Percentiles rank a stretch among this genome's conserved stretches.
Conservation (phyloP, 2,329 filamentous ascomycete species). For the Colletotrichum horii region DNA sequence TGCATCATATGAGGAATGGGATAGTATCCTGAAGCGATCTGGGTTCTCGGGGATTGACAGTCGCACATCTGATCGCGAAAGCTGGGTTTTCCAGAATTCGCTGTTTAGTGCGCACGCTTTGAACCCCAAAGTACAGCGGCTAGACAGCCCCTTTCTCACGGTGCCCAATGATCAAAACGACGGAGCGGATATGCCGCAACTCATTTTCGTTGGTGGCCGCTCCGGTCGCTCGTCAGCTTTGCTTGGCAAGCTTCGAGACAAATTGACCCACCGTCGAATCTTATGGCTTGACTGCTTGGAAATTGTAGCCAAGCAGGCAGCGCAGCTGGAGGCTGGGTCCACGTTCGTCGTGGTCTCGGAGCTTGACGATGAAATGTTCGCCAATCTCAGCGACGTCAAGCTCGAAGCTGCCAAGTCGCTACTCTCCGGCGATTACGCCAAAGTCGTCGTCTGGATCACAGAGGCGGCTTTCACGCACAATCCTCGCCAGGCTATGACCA, state of each 20-base stretch:
- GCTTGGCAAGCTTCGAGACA: not conserved
- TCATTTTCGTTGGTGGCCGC: not conserved
- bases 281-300: not conserved
- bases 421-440: not conserved
- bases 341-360: constrained; percentile 22
- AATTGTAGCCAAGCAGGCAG: not conserved
- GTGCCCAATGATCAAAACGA: not conserved
- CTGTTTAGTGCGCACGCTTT: not conserved
- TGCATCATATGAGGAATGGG: constrained; percentile 29
- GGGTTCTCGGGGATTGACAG: constrained; percentile 26
- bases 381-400: constrained; percentile 26
- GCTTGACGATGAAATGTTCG: constrained; percentile 27
- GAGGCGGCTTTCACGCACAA: constrained; percentile 13
- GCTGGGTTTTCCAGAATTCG: not conserved
- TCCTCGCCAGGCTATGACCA: constrained; percentile 22
- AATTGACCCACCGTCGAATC: not conserved
- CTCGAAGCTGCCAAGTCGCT: not conserved
- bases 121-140: not conserved
- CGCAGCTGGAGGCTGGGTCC: not conserved
- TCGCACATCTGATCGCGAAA: not conserved
- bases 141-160: not conserved
- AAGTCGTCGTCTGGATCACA: constrained; percentile 27
- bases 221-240: not conserved
- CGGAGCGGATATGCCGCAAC: not conserved
- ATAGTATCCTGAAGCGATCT: constrained; percentile 26